Evolutionary conservation across 805 yeast species (phyloP).

Genomic region (Cyberlindnera galapagoensis): DNA sequence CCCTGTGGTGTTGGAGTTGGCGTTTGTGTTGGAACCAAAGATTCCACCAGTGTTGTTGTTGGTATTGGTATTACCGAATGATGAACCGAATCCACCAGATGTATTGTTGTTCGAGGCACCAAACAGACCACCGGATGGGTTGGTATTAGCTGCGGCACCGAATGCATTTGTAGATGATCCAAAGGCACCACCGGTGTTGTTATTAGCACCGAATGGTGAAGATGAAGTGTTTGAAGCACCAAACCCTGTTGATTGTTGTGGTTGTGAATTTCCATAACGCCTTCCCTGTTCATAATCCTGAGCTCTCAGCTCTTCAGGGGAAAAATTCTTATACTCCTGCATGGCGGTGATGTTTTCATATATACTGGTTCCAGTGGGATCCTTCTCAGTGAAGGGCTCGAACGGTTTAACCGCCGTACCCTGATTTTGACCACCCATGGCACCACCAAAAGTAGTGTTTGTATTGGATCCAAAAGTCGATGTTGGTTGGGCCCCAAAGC

Average conservation of each 20-base stretch:
- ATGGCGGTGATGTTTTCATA: conserved; percentile 76
- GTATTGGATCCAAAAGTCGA: conserved; percentile 35
- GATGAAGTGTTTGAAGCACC: conserved; percentile 24
- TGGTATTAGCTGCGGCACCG: conserved; percentile 10
- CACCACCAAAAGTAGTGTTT: conserved; percentile 17
- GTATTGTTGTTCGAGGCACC: conserved; percentile 24
- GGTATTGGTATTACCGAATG: conserved; percentile 26
- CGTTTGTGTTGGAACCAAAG: conserved; percentile 22
- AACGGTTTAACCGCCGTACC: conserved; percentile 75
- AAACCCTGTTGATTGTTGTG: conserved; percentile 26
- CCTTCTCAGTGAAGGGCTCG: conserved; percentile 66
- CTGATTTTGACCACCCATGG: conserved; percentile 33
- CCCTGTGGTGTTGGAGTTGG: conserved; percentile 18
- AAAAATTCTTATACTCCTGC: conserved; percentile 82
- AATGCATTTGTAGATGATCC: conserved; percentile 20
- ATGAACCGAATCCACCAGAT: conserved; percentile 21
- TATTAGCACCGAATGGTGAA: conserved; percentile 32
- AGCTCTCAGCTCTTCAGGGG: conserved; percentile 82
- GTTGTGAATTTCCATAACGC: conserved; percentile 43
- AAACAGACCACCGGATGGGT: conserved; percentile 27
- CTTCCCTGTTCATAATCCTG: conserved; percentile 81
- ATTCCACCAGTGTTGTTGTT: conserved; percentile 20
- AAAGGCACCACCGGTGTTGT: conserved; percentile 15
- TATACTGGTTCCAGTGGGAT: conserved; percentile 47
- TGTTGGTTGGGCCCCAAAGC: conserved; percentile 18